A percentile compares a stretch with the other conserved stretches of the same genome.
Conservation (phyloP, 192 early-diverging fungal genomes). For the Coemansia sp. region DNA sequence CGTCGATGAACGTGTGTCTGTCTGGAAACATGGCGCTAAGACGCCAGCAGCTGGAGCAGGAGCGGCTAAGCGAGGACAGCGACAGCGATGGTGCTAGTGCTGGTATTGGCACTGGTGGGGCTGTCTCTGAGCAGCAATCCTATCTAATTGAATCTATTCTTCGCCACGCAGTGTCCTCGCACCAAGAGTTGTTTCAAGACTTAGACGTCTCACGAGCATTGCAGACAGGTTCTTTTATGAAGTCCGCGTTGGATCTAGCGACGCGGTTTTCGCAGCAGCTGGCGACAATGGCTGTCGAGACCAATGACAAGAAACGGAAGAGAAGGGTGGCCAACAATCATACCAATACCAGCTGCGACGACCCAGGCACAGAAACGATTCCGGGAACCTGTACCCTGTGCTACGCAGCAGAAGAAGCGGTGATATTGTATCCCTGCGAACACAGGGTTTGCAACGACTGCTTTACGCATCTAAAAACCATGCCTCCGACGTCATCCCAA, state of each 20-base stretch:
- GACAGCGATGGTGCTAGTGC: background rate
- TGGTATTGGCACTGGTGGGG: constrained; percentile 9
- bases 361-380: constrained; percentile 26
- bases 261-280: background rate
- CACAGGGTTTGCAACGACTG: constrained; percentile 35
- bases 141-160: background rate
- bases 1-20: background rate
- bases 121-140: background rate
- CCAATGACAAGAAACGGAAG: background rate
- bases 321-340: background rate
- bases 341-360: background rate
- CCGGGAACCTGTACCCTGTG: constrained; percentile 42
- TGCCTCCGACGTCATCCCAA: constrained; percentile 25
- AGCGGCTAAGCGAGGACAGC: background rate
- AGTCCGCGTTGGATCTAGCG: background rate
- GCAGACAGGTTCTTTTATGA: background rate
- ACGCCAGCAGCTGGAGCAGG: background rate
- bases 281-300: background rate
- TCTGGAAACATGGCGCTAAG: background rate
- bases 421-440: constrained; percentile 32
- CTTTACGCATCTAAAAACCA: constrained; percentile 24
- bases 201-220: background rate
- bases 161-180: background rate
- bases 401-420: constrained; percentile 32
- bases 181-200: background rate